These are phyloP conservation scores for Penicillium antarcticum DNA, from an alignment of 495 filamentous ascomycete genomes.

Conservation along the genomic window DNA sequence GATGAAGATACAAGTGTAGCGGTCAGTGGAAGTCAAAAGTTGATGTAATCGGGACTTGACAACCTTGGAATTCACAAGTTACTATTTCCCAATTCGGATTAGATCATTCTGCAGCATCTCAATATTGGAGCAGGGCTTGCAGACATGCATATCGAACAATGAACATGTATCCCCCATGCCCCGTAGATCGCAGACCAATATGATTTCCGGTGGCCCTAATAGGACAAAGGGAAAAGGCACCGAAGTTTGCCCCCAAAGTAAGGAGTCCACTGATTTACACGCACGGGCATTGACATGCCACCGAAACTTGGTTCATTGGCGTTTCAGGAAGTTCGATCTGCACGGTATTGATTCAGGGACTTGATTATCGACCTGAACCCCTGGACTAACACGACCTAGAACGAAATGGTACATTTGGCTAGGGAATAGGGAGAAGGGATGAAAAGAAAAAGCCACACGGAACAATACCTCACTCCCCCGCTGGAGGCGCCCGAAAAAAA, in stretches of 20 bases:
- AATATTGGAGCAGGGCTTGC: no score
- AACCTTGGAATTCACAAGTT: background rate
- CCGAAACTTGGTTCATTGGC: background rate
- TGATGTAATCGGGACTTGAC: background rate
- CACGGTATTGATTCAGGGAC: background rate
- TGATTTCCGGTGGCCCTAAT: no score
- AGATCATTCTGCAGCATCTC: no score
- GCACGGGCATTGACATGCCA: background rate
- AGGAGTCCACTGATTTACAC: background rate
- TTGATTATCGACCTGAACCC: no score
- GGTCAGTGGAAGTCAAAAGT: no score
- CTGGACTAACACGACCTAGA: no score
- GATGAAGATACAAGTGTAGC: no score
- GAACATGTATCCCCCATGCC: no score
- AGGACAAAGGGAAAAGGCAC: no score
- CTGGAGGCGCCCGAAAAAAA: constrained; percentile 1
- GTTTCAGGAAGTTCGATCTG: background rate
- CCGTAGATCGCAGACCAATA: no score
- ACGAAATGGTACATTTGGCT: no score
- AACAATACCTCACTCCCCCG: background rate
- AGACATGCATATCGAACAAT: no score
- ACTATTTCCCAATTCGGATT: background rate
- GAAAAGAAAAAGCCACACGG: background rate
- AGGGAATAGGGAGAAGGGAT: background rate
- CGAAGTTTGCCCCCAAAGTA: background rate